Base-by-base conservation (phyloP, 345 rosid species). In the Capsella bursapastoris region DNA sequence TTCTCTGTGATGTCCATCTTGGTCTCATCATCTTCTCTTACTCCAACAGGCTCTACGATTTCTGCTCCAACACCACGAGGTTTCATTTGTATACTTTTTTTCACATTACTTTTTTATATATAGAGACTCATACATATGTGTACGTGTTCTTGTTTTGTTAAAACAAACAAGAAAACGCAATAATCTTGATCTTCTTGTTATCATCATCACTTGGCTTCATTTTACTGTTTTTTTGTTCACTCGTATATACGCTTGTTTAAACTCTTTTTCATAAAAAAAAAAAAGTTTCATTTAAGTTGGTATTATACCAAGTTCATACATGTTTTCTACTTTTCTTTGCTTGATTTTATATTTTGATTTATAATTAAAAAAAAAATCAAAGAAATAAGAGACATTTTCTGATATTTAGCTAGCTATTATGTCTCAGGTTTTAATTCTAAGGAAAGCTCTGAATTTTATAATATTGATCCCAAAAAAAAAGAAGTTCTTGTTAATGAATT, bases 1-100 rank as follows among this genome's bases (percentile, higher is more conserved):
- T 90, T 51, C 81, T 90, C 7, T 86, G 91, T 44, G 96, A 90
- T 32, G 96, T 89, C 55, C 84, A 84, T 2, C 84, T 86, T 56
- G 96, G 85, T 59, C 66, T 90, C 68, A 88, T 90, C 71, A 83
- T 90, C 75, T 84, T 90, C 87, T 90, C 96, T 12, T 82, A 85
- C 18, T 78, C 80, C 66, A 82, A 90, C 35, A 90, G 84, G 81
- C 90, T 90, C 74, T 90, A 74, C 45, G 83, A 87, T 7, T 64
- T 64, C 71, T 64, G 49, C 64, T 73, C 77, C 9, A 27, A 34
- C 29, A 6, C 63, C 5, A 73, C 57, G 48, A 61, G 69, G 68
- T 71, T 15, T 48, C 6, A 37, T 34, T 34, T 34, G 5, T 4
- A 9, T 64, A n/a, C 22, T 22, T 18, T 22, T 18, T 49, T 6